A percentile compares a stretch with the other conserved stretches of the same genome.
phyloP scores from a whole-genome alignment of 768 basidiomycete genomes.

The Exsudoporus frostii region DNA sequence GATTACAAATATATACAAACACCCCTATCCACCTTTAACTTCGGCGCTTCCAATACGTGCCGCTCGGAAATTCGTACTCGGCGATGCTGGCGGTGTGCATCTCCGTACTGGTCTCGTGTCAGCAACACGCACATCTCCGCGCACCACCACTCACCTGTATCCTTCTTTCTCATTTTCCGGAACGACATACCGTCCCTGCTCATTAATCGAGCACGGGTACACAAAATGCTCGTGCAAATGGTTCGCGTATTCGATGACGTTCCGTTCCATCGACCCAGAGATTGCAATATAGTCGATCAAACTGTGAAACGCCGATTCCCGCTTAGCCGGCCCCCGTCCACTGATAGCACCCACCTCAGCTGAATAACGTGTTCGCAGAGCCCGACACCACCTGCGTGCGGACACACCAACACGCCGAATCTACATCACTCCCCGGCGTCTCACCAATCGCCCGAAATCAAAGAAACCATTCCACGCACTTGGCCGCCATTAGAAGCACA shows the following conservation, averaged over 20 bases:
- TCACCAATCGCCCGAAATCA: background rate
- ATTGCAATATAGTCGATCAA: constrained; percentile 90
- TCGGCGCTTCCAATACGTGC: constrained; percentile 26
- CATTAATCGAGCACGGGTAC: constrained; percentile 80
- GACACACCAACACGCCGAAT: constrained; percentile 83
- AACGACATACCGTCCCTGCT: constrained; percentile 81
- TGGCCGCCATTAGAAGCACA: constrained; percentile 87
- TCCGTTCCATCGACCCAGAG: constrained; percentile 86
- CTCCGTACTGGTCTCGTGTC: constrained; percentile 54
- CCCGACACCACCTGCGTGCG: constrained; percentile 91
- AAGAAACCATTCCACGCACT: constrained; percentile 41
- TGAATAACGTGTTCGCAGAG: constrained; percentile 92
- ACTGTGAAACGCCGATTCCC: constrained; percentile 35
- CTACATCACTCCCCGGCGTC: constrained; percentile 33
- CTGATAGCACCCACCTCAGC: constrained; percentile 46
- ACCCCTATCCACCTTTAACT: constrained; percentile 14
- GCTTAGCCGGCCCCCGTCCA: background rate
- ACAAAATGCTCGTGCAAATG: constrained; percentile 91
- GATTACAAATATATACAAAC: constrained; percentile 17
- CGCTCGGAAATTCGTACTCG: constrained; percentile 78
- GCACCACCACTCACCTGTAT: constrained; percentile 41
- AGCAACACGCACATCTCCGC: constrained; percentile 3
- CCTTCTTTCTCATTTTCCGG: constrained; percentile 71
- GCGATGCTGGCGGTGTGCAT: constrained; percentile 77
- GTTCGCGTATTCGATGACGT: constrained; percentile 83